phyloP scores from a whole-genome alignment of 129 eudicot species.

The Arctium lappa region DNA sequence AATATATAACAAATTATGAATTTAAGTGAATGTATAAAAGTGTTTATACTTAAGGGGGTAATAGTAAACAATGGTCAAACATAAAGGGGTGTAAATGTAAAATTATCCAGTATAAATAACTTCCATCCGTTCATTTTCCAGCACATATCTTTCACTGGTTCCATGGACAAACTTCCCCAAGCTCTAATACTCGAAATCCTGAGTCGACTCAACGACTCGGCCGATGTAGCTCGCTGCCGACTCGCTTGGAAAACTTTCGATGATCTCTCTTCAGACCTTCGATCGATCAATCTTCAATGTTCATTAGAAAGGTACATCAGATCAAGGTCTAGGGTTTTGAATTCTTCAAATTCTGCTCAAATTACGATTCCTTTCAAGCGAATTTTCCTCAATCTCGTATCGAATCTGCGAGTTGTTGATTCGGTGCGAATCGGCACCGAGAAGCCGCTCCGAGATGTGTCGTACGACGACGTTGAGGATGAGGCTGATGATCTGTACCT shows the following conservation, averaged over 20 bases:
- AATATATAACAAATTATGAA: no score
- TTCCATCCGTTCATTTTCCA: not conserved
- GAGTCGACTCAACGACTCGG: constrained; percentile 51
- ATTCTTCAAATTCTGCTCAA: not conserved
- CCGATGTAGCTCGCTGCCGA: constrained; percentile 52
- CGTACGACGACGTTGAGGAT: constrained; percentile 46
- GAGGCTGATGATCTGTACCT: constrained; percentile 42
- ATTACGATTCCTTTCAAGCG: constrained; percentile 49
- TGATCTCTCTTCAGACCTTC: constrained; percentile 34
- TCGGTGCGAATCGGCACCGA: constrained; percentile 45
- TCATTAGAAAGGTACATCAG: constrained; percentile 39
- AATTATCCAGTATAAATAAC: not conserved
- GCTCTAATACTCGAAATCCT: constrained; percentile 49
- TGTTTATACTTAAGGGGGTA: not conserved
- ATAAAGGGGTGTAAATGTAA: not conserved
- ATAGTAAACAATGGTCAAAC: not conserved
- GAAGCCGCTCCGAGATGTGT: constrained; percentile 31
- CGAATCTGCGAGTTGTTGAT: constrained; percentile 27
- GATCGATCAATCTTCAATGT: constrained; percentile 47
- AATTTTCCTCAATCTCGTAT: constrained; percentile 28
- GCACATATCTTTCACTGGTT: not conserved
- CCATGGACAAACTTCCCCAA: constrained; percentile 51
- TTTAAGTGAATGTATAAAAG: not conserved
- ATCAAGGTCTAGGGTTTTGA: constrained; percentile 33
- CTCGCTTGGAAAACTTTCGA: constrained; percentile 39